Conservation (phyloP, 2,329 filamentous ascomycete species). For the Penicillium brevicompactum region DNA sequence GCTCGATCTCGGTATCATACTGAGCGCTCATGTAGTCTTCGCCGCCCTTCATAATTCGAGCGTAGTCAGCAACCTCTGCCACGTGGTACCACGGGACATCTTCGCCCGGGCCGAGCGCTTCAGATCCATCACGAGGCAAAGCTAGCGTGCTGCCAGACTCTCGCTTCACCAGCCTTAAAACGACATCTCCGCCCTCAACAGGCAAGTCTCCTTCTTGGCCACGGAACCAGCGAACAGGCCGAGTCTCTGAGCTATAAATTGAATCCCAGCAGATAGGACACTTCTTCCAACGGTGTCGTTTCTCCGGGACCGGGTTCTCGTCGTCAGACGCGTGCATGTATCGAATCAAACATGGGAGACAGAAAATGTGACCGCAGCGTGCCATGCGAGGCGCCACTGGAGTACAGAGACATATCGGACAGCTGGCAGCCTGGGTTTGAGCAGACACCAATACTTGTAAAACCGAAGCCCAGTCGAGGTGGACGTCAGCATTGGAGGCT, state of each 20-base stretch:
- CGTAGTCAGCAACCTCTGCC: constrained; percentile 91
- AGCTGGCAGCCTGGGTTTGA: constrained; percentile 83
- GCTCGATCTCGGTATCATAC: constrained; percentile 75
- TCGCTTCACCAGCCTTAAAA: constrained; percentile 82
- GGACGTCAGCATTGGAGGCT: constrained; percentile 81
- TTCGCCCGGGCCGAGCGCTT: constrained; percentile 67
- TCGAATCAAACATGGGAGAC: constrained; percentile 85
- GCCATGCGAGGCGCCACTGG: constrained; percentile 96
- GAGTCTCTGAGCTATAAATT: constrained; percentile 87
- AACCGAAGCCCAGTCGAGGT: constrained; percentile 87
- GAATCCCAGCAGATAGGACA: constrained; percentile 95
- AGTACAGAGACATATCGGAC: constrained; percentile 90
- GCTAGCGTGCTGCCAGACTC: constrained; percentile 81
- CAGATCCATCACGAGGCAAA: constrained; percentile 78
- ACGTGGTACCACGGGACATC: constrained; percentile 95
- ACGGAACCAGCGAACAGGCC: constrained; percentile 86
- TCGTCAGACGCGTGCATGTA: constrained; percentile 89
- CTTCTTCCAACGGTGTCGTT: constrained; percentile 82
- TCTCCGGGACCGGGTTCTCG: constrained; percentile 65
- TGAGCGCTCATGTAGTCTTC: constrained; percentile 83
- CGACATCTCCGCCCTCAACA: constrained; percentile 82
- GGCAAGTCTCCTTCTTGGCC: constrained; percentile 84
- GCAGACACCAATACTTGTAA: constrained; percentile 89
- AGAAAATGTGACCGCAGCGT: constrained; percentile 96
- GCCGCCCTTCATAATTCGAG: constrained; percentile 91